Base-by-base conservation (phyloP, 2,329 filamentous ascomycete species). In the Ophiostoma perfectum region DNA sequence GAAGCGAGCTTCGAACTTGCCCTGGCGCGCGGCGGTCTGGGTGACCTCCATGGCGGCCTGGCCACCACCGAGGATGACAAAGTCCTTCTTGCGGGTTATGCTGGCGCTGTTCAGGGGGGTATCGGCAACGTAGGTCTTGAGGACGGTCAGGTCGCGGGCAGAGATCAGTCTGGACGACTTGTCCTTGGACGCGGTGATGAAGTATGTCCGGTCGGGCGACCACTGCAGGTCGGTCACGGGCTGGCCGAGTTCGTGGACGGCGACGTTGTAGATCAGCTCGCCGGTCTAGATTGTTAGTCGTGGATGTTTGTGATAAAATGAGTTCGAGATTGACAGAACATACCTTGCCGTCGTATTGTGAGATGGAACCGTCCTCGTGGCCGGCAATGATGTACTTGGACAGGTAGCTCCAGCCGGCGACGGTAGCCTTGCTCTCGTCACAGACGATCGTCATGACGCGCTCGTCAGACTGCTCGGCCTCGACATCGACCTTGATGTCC, bases 21-120 rank as follows among this genome's bases (percentile, higher is more conserved):
- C 95, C 84, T 99, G 95, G 73, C 95, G 88, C 65, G 93, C 89
- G 45, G 90, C 90, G 66, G 95, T 98, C 67, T 92, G 96, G 70
- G 95, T 99, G 80, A 99, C 95, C 78, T 98, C 94, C 92, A 97
- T 97, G 77, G 95, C 95, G 73, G 93, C 95, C 82, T 99, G 95
- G 75, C 95, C 95, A 87, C 95, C 95, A 75, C 95, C 95, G 62
- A 99, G 90, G 77, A 99, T 96, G 73, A 99, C 94, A 77, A 92
- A 99, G 78, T 98, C 93, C 83, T 98, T 98, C 81, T 96, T 95
- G 68, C 91, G 88, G 14, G 93, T 97, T 74, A 99, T 95, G 76
- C 90, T 87, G 73, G 95, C 95, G 78, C 90, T 95, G 88, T 99
- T 99, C 74, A 99, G 89, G 45, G 95, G 94, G 4, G 95, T 99